Evolutionary conservation across 805 yeast species (phyloP), one percentile per base, ranked within the genome.

Genomic region (Pichia californica): DNA sequence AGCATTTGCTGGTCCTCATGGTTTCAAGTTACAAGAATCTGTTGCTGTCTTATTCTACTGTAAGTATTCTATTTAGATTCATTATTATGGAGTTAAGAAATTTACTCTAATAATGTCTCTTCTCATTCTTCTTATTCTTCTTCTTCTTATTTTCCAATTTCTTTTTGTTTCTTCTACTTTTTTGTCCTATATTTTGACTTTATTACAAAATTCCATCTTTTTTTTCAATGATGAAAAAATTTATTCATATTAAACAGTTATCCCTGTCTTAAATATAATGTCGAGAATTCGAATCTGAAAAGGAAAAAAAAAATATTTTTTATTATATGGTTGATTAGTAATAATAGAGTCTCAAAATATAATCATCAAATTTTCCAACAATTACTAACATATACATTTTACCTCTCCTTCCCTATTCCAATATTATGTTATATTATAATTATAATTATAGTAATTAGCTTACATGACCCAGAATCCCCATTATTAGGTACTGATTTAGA

Each of bases 231-330:
- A 80, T 80, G 85, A 80, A 68, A 71, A 61, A 64, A 47, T 60
- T 66, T 68, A 66, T 62, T 59, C 57, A 63, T 40, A 53, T 37
- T 68, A 69, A 62, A 81, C 87, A 81, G 87, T 81, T 81, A 81
- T 81, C 87, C 87, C 87, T 81, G 87, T 81, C 87, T 81, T 80
- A 81, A 81, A 78, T 51, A 78, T 62, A 60, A 74, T 81, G 86
- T 80, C 86, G 86, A 81, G 82, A 71, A 64, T 41, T 21, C 66
- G 51, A 47, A 70, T 52, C 73, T 83, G 77, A 83, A 78, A 63
- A 61, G 10, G n/a, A 30, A 36, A 18, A 61, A 11, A 15, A 31
- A 33, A 14, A 13, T n/a, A 43, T 29, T 31, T 25, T 32, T 28
- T 41, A 26, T 11, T 26, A 18, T 7, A 32, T 21, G 2, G 9